phyloP scores from a whole-genome alignment of 805 yeast species.

The Candida broadrunensis region DNA sequence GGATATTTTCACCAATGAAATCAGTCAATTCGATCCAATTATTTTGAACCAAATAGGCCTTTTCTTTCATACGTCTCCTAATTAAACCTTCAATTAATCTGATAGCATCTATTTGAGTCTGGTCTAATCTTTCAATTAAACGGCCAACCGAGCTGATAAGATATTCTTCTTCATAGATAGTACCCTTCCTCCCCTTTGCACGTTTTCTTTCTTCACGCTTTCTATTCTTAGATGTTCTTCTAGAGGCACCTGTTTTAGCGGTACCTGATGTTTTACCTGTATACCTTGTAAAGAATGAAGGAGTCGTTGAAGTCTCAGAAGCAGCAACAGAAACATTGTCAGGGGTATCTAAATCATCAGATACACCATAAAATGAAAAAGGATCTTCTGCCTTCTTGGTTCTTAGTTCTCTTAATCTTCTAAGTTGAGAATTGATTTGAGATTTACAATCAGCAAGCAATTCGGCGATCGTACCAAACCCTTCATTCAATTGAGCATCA shows the following conservation, averaged over 20 bases:
- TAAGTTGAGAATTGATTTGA: conserved; percentile 80
- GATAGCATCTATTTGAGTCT: conserved; percentile 71
- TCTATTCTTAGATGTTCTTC: conserved; percentile 87
- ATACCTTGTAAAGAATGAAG: conserved; percentile 91
- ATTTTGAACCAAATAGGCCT: conserved; percentile 78
- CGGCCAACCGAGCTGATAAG: conserved; percentile 85
- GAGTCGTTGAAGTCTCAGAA: conserved; percentile 87
- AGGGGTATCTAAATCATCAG: conserved; percentile 64
- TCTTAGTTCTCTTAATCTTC: conserved; percentile 80
- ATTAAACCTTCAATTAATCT: conserved; percentile 72
- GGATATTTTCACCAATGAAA: conserved; percentile 56
- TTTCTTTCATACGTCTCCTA: conserved; percentile 69
- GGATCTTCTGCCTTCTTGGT: conserved; percentile 83
- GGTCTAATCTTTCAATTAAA: conserved; percentile 74
- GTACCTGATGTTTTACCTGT: conserved; percentile 96
- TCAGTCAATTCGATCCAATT: conserved; percentile 56
- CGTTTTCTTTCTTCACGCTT: conserved; percentile 94
- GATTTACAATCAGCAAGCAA: conserved; percentile 88
- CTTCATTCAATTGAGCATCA: conserved; percentile 78
- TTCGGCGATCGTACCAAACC: conserved; percentile 85
- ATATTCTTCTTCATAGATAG: conserved; percentile 96
- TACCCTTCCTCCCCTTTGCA: conserved; percentile 97
- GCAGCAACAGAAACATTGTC: conserved; percentile 95
- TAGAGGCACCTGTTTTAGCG: conserved; percentile 93
- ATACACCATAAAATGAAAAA: conserved; percentile 71